Base-by-base conservation (phyloP, 257 asterid genomes). In the Salvia splendens region DNA sequence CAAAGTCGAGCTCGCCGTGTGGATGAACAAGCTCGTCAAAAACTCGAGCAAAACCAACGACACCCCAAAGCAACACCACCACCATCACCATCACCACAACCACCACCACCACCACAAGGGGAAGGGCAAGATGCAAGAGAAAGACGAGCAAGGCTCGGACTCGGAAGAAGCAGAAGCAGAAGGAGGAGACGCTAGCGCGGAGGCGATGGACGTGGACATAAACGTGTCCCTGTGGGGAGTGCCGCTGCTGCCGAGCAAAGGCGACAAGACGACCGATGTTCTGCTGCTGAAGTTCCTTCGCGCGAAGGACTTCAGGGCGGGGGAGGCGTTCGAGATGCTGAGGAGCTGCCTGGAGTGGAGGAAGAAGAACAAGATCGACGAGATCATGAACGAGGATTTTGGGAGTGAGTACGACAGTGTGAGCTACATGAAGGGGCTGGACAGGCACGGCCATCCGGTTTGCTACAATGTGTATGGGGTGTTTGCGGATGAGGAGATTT, bases 391-490 rank as follows among this genome's bases (percentile, higher is more conserved):
- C 0, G 90, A 88, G 33, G 86, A 83, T 75, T 66, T 88, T 0
- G 91, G 85, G 5, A n/a, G 8, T n/a, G 86, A 80, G 32, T 81
- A 66, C 11, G 84, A 71, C 0, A 35, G 63, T 0, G 75, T 77
- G 16, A 75, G 80, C 57, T 82, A 66, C 62, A 65, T 77, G 68
- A 71, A 62, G 45, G 96, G 96, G 8, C 15, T 50, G 6, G 96
- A 84, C 43, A 79, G 77, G 0, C 72, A 85, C 4, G 91, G 89
- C 7, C 87, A 80, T n/a, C 87, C 84, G 0, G 76, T 88, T 10
- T 86, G 96, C 66, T 86, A 84, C 84, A 88, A 79, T 10, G 77
- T 85, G 7, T 86, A 80, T 15, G 96, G 93, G 0, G 81, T 73
- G 7, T 82, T 86, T 15, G 86, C 76, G 0, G 33, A 82, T 9